Conservation (phyloP, 1,284 basidiomycete genomes). For the Rhodotorula sp. region DNA sequence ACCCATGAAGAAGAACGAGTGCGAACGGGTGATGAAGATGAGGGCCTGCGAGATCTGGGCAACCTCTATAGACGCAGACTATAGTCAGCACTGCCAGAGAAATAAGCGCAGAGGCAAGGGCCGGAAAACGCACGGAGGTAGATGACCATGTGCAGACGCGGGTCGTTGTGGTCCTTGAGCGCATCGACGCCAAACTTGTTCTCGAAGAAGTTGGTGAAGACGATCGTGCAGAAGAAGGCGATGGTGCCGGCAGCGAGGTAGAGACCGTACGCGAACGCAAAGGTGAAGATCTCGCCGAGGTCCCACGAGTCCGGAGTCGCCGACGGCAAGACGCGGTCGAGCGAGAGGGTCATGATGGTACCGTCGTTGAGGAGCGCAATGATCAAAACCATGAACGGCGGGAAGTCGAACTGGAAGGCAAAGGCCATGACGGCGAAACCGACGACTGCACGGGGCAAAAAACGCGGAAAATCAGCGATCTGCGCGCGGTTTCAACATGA, state of each 20-base stretch:
- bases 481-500: background rate
- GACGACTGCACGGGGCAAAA: conserved; percentile 64
- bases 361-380: conserved; percentile 96
- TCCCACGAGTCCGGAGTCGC: conserved; percentile 88
- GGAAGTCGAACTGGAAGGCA: conserved; percentile 96
- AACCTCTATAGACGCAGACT: conserved; percentile 59
- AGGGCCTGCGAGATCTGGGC: conserved; percentile 97
- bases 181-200: conserved; percentile 72
- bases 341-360: conserved; percentile 97
- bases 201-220: conserved; percentile 87
- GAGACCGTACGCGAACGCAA: conserved; percentile 89
- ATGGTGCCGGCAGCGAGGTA: conserved; percentile 88
- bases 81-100: background rate
- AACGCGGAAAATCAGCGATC: background rate
- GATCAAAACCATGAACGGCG: conserved; percentile 98
- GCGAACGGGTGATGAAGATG: conserved; percentile 58
- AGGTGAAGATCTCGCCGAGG: conserved; percentile 91
- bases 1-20: conserved; percentile 81
- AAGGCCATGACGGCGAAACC: conserved; percentile 95
- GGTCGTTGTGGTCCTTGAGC: conserved; percentile 51
- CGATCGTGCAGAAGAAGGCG: conserved; percentile 74
- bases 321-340: conserved; percentile 89
- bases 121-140: conserved; percentile 25
- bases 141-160: conserved; percentile 54
- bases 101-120: too few relatives aligned